phyloP scores from a whole-genome alignment of 1,139 yeast species.

The Casaregolazyma suthepensis region DNA sequence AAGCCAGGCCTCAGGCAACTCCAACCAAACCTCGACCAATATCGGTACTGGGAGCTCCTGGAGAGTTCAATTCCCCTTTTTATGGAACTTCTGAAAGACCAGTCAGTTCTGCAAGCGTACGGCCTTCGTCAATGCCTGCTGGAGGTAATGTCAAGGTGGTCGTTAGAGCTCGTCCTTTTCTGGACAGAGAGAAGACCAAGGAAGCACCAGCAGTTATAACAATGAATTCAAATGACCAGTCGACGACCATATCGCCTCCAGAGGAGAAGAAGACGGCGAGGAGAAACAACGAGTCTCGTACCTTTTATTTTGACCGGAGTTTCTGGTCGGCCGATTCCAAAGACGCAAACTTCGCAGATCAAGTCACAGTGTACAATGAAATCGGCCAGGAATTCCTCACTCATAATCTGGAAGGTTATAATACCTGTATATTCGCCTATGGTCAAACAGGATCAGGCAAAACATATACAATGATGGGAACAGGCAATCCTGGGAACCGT shows the following conservation, averaged over 20 bases:
- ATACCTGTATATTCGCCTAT: slow-evolving; percentile 67
- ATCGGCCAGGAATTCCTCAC: slow-evolving; percentile 56
- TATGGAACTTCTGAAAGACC: neutral
- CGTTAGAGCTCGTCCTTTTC: slow-evolving; percentile 35
- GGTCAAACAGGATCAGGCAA: slow-evolving; percentile 79
- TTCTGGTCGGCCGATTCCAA: slow-evolving; percentile 48
- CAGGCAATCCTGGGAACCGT: slow-evolving; percentile 18
- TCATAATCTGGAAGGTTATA: slow-evolving; percentile 62
- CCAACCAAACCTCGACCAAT: slow-evolving; percentile 2
- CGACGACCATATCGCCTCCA: slow-evolving; percentile 22
- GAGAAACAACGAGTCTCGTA: slow-evolving; percentile 25
- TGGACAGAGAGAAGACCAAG: slow-evolving; percentile 26
- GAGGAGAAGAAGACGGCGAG: slow-evolving; percentile 12
- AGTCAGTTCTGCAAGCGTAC: neutral
- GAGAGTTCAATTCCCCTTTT: slow-evolving; percentile 2
- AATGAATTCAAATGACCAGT: slow-evolving; percentile 22
- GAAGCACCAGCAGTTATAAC: slow-evolving; percentile 23
- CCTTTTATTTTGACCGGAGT: slow-evolving; percentile 52
- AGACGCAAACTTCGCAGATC: slow-evolving; percentile 40
- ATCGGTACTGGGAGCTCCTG: slow-evolving; percentile 5
- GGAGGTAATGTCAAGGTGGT: slow-evolving; percentile 36
- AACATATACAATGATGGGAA: slow-evolving; percentile 71
- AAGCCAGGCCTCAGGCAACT: neutral
- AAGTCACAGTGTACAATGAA: slow-evolving; percentile 43
- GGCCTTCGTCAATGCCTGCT: neutral